phyloP scores from a whole-genome alignment of 257 asterid species.

The Rehmannia glutinosa region DNA sequence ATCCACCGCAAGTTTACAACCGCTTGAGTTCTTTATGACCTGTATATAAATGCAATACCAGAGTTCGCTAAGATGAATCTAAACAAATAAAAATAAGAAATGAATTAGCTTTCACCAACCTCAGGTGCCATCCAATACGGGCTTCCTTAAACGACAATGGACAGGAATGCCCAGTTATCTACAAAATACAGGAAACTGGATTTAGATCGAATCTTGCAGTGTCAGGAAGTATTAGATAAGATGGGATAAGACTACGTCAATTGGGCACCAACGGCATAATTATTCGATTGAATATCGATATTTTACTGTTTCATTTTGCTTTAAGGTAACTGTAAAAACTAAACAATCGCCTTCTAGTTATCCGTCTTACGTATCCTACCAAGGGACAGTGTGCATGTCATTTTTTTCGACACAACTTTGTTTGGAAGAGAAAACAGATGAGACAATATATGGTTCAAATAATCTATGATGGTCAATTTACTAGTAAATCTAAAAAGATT shows the following conservation, averaged over 20 bases:
- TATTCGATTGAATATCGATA: neutral
- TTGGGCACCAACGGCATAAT: neutral
- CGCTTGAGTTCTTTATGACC: conserved; percentile 44
- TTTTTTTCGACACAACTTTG: neutral
- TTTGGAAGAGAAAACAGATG: neutral
- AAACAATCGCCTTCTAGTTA: neutral
- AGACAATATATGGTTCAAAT: neutral
- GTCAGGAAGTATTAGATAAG: too few relatives aligned
- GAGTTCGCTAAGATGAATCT: conserved; percentile 3
- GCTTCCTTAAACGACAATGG: conserved; percentile 54
- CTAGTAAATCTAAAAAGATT: neutral
- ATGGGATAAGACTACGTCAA: neutral
- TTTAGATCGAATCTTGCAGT: conserved; percentile 9
- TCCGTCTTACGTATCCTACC: too few relatives aligned
- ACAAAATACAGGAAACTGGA: conserved; percentile 23
- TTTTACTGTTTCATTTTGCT: neutral
- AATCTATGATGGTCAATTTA: neutral
- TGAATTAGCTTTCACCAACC: conserved; percentile 26
- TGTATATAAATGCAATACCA: conserved; percentile 18
- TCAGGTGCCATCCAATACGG: conserved; percentile 77
- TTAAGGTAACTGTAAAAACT: neutral
- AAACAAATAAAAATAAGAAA: conserved; percentile 5
- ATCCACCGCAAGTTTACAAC: conserved; percentile 59
- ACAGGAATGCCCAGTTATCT: conserved; percentile 51
- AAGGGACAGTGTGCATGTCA: too few relatives aligned